Base-by-base conservation (phyloP, 2,329 filamentous ascomycete species). In the Dothistroma pini region DNA sequence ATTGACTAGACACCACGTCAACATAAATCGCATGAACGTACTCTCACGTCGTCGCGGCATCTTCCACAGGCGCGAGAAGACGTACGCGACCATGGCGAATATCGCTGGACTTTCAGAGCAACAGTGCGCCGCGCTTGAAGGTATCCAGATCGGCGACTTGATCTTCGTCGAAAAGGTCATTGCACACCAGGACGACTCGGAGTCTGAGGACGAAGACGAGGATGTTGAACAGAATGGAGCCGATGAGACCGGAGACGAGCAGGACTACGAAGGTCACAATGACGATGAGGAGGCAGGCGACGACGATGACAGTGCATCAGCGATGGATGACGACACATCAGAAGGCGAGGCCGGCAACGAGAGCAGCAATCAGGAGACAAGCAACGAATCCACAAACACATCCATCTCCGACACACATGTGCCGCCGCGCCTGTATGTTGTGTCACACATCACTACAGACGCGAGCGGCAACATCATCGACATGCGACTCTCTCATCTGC, bases 111-210 rank as follows among this genome's bases (percentile, higher is more conserved):
- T 68, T 25, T 61, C 59, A 10, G 61, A 61, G 21, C 53, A 25
- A 41, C 67, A 66, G 49, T 58, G 57, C 32, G 52, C 52, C 10
- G 56, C 53, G 21, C 52, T 70, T 7, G 49, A 38, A 4, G 58
- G 54, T 44, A 59, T 68, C 41, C 44, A 61, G 11, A 54, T 65
- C 29, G 69, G 68, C 50, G 61, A 66, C 35, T 41, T 71, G 1
- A 35, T 70, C 41, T 60, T 63, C 22, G 54, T 70, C 11, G 16
- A 62, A 21, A 63, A 59, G 52, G 32, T 56, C 16, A 19, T 35
- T 1, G 25, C 31, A 21, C 14, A 29, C 29, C 19, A 52, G 14
- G 49, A 52, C 25, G 59, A 63, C 12, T 59, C 59, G 8, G 61
- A 61, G 2, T 59, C 56, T 2, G 58, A 53, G 1, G 57, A 58